These are phyloP conservation scores for Senna siamea DNA, from an alignment of 306 rosid species.

Conservation along the genomic window DNA sequence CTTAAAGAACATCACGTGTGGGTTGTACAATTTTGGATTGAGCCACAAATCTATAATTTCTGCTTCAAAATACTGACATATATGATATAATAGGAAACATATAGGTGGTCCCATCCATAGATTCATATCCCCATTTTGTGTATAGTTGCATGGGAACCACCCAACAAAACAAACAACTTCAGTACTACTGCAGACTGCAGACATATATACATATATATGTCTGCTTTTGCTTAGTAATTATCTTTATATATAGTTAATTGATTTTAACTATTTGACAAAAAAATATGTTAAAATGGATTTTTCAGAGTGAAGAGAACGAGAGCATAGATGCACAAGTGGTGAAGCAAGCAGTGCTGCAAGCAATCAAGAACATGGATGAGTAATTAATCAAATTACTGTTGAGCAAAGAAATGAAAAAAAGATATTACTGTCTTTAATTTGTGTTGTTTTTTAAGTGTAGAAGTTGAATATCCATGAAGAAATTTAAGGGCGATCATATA, in stretches of 20 bases:
- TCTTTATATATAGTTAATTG: too few species aligned
- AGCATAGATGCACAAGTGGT: conserved; percentile 79
- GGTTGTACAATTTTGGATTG: conserved; percentile 30
- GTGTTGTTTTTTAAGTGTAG: conserved; percentile 23
- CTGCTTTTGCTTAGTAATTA: too few species aligned
- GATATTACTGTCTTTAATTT: not conserved
- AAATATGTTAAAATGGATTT: conserved; percentile 8
- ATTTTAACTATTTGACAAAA: not conserved
- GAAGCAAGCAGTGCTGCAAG: conserved; percentile 75
- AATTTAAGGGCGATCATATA: conserved; percentile 4
- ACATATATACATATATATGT: too few species aligned
- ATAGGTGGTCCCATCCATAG: conserved; percentile 20
- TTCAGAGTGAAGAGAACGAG: conserved; percentile 65
- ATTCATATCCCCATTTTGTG: not conserved
- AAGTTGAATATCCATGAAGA: conserved; percentile 20
- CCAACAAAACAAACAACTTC: conserved; percentile 15
- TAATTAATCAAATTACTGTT: not conserved
- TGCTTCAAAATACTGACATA: conserved; percentile 20
- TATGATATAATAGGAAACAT: conserved; percentile 6
- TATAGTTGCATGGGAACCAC: conserved; percentile 12
- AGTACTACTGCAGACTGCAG: too few species aligned
- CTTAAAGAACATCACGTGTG: too few species aligned
- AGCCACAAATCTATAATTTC: conserved; percentile 25
- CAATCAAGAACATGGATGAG: conserved; percentile 60
- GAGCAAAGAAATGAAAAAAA: conserved; percentile 16